A percentile compares a stretch with the other conserved stretches of the same genome.
Conservation (phyloP, 768 basidiomycete genomes). For the Mycena haematopus region DNA sequence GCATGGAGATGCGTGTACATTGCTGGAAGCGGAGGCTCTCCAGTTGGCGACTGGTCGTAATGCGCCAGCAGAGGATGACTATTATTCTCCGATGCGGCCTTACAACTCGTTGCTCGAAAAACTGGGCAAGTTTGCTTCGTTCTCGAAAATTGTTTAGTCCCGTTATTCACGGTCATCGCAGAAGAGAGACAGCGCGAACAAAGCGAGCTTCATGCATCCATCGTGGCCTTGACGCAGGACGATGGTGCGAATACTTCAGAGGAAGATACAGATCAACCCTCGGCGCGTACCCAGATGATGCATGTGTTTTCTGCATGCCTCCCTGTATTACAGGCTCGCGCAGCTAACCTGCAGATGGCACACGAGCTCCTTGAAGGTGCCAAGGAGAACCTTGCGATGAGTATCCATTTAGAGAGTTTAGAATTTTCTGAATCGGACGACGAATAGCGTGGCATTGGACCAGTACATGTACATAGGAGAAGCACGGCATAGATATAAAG, state of each 20-base stretch:
- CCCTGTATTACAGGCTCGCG: conserved; percentile 54
- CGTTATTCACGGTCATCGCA: not conserved
- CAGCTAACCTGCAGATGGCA: conserved; percentile 53
- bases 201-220: conserved; percentile 34
- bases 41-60: conserved; percentile 44
- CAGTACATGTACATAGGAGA: conserved; percentile 1
- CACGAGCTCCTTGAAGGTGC: conserved; percentile 56
- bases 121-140: conserved; percentile 42
- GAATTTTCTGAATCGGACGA: conserved; percentile 21
- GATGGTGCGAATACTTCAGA: not conserved
- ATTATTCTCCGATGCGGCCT: conserved; percentile 43
- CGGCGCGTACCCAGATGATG: conserved; percentile 48
- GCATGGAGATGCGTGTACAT: conserved; percentile 52
- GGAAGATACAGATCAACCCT: conserved; percentile 21
- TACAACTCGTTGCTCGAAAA: conserved; percentile 51
- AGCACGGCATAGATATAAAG: not conserved
- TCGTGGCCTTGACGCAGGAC: conserved; percentile 32
- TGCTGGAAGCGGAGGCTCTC: conserved; percentile 50
- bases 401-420: conserved; percentile 54
- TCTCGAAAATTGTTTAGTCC: not conserved
- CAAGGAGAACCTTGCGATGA: conserved; percentile 55
- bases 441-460: conserved; percentile 5
- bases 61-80: conserved; percentile 40
- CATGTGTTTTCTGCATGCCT: conserved; percentile 53
- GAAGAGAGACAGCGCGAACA: conserved; percentile 35